A percentile compares a stretch with the other conserved stretches of the same genome.
Evolutionary conservation across 2,329 filamentous ascomycete genomes (phyloP).

Genomic region (Grosmannia huntii): DNA sequence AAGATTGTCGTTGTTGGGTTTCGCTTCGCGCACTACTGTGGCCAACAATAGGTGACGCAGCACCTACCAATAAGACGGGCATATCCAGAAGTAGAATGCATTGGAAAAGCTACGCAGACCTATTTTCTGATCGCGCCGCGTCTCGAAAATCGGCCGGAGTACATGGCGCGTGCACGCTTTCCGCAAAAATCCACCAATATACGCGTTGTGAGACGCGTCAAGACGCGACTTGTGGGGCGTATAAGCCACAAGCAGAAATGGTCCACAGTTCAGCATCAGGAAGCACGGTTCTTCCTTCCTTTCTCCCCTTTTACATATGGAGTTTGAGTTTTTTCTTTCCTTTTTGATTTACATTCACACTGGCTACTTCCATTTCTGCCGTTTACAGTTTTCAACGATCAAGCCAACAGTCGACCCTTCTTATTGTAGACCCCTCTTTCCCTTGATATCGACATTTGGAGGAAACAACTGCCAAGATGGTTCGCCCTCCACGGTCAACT

Average conservation of each 20-base stretch:
- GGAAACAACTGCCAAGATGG: constrained; percentile 3
- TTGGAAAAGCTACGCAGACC: background rate
- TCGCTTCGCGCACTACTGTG: background rate
- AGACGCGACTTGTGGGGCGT: background rate
- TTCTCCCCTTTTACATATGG: background rate
- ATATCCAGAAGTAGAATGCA: too few relatives aligned
- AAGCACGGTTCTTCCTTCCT: background rate
- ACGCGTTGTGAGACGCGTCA: background rate
- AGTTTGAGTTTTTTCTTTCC: background rate
- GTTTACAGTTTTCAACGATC: background rate
- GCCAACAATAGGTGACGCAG: background rate
- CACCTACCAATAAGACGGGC: background rate
- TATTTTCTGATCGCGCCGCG: background rate
- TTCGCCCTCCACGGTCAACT: constrained; percentile 8
- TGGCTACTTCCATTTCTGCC: background rate
- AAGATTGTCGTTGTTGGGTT: background rate
- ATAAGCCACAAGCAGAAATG: background rate
- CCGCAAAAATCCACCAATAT: background rate
- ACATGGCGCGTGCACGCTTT: background rate
- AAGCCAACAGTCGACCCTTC: background rate
- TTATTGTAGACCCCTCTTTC: background rate
- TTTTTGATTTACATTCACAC: background rate
- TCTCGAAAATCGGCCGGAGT: background rate
- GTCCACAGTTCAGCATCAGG: background rate
- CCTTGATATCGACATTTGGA: background rate